Conservation (phyloP, 805 yeast genomes). For the Saccharomycopsis sp. region DNA sequence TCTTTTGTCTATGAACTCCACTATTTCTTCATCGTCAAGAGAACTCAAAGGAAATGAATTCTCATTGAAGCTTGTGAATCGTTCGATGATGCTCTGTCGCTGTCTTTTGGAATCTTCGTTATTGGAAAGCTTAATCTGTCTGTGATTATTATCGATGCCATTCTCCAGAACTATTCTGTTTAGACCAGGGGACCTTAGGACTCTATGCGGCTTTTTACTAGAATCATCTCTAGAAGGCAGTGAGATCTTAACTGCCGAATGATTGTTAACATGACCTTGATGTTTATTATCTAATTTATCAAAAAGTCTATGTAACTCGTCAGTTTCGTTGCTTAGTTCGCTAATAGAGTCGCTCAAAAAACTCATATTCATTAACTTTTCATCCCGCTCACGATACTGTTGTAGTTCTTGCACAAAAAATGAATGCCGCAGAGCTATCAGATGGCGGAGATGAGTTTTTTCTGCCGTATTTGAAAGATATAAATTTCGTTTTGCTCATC, state of each 20-base stretch:
- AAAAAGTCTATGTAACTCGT: slow-evolving; percentile 11
- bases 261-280: not conserved
- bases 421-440: too few relatives aligned
- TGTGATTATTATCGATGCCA: not conserved
- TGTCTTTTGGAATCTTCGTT: not conserved
- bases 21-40: slow-evolving; percentile 15
- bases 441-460: too few relatives aligned
- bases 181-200: not conserved
- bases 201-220: not conserved
- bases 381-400: not conserved
- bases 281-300: not conserved
- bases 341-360: slow-evolving; percentile 19
- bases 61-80: slow-evolving; percentile 7
- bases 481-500: not conserved
- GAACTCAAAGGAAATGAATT: slow-evolving; percentile 14
- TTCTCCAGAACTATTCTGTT: not conserved
- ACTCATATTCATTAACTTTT: slow-evolving; percentile 8
- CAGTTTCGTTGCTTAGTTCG: slow-evolving; percentile 18
- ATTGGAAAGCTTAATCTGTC: not conserved
- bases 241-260: not conserved
- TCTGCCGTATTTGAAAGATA: too few relatives aligned
- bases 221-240: not conserved
- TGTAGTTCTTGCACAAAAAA: too few relatives aligned
- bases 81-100: slow-evolving; percentile 3
- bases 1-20: slow-evolving; percentile 7